Conservation (phyloP, 768 basidiomycete species). For the Leccinum barrowsii region DNA sequence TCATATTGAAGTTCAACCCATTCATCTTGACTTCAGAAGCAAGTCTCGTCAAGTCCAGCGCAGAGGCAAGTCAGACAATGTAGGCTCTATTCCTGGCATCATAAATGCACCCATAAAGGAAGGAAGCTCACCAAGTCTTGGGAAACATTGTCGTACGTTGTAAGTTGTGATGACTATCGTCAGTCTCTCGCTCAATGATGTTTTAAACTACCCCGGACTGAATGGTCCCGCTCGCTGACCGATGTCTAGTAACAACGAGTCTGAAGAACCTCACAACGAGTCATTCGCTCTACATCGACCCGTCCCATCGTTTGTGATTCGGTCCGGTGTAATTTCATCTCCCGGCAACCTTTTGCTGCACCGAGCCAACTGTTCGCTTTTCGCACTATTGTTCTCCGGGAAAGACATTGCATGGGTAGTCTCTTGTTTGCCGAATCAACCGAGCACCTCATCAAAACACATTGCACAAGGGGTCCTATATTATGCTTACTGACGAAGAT, state of each 20-base stretch:
- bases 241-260: background rate
- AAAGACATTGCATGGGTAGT: background rate
- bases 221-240: background rate
- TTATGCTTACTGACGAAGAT: background rate
- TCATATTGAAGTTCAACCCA: background rate
- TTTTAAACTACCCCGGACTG: background rate
- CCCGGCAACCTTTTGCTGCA: background rate
- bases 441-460: background rate
- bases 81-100: constrained; percentile 7
- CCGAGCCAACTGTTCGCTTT: background rate
- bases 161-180: background rate
- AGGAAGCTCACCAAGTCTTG: background rate
- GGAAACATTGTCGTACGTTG: background rate
- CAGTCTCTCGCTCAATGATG: background rate
- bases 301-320: background rate
- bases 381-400: background rate
- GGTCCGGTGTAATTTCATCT: background rate
- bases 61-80: constrained; percentile 5
- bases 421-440: background rate
- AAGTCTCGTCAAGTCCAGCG: constrained; percentile 7
- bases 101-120: background rate
- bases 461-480: background rate
- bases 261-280: background rate
- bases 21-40: constrained; percentile 1
- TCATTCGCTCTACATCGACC: background rate